phyloP scores from a whole-genome alignment of 2,329 filamentous ascomycete species.

The Fusarium subtropicale region DNA sequence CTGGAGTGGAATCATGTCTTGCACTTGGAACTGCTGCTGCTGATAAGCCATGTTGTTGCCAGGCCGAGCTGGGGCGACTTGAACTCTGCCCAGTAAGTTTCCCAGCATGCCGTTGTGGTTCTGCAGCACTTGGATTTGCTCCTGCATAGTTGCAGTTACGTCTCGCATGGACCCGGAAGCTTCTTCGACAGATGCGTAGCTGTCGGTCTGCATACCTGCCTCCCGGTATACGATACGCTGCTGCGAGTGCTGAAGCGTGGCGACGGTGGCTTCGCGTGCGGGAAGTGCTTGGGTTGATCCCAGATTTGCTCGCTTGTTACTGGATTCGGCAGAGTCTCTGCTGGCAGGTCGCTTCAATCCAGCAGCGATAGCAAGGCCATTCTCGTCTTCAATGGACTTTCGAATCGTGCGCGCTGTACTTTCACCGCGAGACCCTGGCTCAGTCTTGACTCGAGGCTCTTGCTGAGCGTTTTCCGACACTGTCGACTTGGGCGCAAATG shows the following conservation, averaged over 20 bases:
- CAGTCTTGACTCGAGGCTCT: not conserved
- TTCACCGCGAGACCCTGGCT: accelerated
- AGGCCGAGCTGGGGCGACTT: not conserved
- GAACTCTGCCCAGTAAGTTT: not conserved
- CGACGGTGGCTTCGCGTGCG: not conserved
- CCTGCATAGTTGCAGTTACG: not conserved
- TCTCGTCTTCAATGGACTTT: slow-evolving; percentile 1
- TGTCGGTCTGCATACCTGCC: slow-evolving; percentile 15
- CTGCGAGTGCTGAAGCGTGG: not conserved
- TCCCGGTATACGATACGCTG: not conserved
- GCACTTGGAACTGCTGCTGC: not conserved
- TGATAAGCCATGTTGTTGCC: not conserved
- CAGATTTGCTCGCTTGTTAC: not conserved
- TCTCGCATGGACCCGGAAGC: not conserved
- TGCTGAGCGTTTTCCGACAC: not conserved
- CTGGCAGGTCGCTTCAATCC: slow-evolving; percentile 2
- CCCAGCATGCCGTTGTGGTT: not conserved
- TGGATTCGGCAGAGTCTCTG: not conserved
- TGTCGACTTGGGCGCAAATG: not conserved
- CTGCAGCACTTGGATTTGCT: not conserved
- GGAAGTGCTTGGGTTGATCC: not conserved
- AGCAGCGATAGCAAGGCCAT: accelerated
- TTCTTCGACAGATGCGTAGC: not conserved
- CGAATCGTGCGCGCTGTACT: not conserved
- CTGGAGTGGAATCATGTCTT: not conserved